Percentiles rank a stretch among this genome's conserved stretches.
phyloP scores from a whole-genome alignment of 2,329 filamentous ascomycete genomes.

The Apiospora hydei region DNA sequence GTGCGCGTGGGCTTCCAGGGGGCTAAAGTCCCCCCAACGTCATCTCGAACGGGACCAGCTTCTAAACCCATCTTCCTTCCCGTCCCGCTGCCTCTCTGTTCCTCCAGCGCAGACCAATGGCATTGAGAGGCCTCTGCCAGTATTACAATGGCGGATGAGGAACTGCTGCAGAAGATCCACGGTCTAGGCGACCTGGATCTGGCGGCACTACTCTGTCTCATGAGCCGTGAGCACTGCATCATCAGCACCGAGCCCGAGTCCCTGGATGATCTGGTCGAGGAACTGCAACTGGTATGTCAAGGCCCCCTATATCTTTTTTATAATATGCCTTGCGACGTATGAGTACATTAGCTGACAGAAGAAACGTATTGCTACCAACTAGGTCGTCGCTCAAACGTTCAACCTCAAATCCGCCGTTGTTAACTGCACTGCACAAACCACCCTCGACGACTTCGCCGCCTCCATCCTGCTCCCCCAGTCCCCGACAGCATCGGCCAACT shows the following conservation, averaged over 20 bases:
- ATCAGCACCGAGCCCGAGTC: conserved; percentile 73
- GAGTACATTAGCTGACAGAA: background rate
- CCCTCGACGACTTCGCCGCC: conserved; percentile 81
- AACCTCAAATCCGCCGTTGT: conserved; percentile 74
- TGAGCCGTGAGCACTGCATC: conserved; percentile 86
- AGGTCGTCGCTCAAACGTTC: conserved; percentile 76
- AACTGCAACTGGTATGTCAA: conserved; percentile 70
- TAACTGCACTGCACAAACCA: conserved; percentile 75
- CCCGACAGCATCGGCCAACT: conserved; percentile 37
- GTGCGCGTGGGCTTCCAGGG: background rate
- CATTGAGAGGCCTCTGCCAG: conserved; percentile 27
- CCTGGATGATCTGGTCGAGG: conserved; percentile 73
- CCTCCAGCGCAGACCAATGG: conserved; percentile 24
- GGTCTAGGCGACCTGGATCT: conserved; percentile 87
- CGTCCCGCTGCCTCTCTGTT: background rate
- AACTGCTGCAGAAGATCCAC: conserved; percentile 74
- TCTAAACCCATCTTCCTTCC: background rate
- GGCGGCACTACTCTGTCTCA: conserved; percentile 81
- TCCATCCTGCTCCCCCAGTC: conserved; percentile 58
- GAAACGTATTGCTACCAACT: background rate
- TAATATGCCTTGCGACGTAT: background rate
- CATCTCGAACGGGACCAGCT: background rate
- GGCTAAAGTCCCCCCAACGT: conserved; percentile 15
- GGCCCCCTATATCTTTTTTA: background rate
- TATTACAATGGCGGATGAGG: conserved; percentile 65